Evolutionary conservation across 1,284 basidiomycete species (phyloP), one percentile per base, ranked within the genome.

Genomic region (Ustilago esculenta): DNA sequence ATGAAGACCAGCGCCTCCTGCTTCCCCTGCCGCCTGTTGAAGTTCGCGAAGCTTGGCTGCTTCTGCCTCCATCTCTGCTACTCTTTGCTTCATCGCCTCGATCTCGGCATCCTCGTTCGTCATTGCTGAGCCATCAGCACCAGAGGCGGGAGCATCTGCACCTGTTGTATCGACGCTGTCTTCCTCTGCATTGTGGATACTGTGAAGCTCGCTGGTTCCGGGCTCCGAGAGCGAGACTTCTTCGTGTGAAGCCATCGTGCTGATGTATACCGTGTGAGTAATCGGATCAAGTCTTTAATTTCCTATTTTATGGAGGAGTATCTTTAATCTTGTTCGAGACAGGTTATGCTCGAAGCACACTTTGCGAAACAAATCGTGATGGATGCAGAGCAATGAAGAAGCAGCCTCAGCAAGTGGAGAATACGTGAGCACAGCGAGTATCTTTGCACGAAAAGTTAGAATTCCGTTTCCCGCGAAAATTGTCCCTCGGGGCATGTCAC

Each of bases 41-140:
- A 98, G 87, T 83, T 96, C 91, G 59, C 92, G 86, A 72, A 94
- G 84, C 82, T 92, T 93, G 82, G 87, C 90, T 4, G 92, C 92
- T 82, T 94, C 92, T 47, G 88, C 87, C 82, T 94, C 92, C 91
- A 94, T 94, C 84, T 94, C 92, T 70, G 81, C 76, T 8, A 81
- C 77, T 30, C 79, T 87, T 82, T 92, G 91, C 84, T 94, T 95
- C 94, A 96, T 96, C 73, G 83, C 82, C 60, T 83, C 82, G 39
- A 87, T 81, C 60, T 86, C 85, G n/a, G 72, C 74, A 42, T 80
- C 77, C 23, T 75, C 77, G n/a, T 70, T 63, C 15, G 65, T 75
- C 51, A 71, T 64, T 5, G 53, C 61, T 6, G 51, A 37, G 2
- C 29, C 50, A 9, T 50, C 66, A 17, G 48, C 56, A 17, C 32